Base-by-base conservation (phyloP, 768 basidiomycete genomes). In the Russula brevipes region DNA sequence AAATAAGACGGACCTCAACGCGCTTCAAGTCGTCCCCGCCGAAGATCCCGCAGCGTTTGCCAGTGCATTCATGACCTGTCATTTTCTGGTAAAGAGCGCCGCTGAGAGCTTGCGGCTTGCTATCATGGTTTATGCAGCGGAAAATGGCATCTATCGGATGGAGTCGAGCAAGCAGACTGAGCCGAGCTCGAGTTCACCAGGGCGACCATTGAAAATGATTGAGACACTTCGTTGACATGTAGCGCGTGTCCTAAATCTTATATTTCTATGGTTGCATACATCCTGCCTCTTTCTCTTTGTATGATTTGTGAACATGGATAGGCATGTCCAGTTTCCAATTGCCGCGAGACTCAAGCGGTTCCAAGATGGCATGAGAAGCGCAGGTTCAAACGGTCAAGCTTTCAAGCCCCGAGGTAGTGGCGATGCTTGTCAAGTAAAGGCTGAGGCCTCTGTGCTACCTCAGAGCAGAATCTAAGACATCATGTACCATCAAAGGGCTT, bases 1-100 rank as follows among this genome's bases (percentile, higher is more conserved):
- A 12, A 98, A 98, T 82, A 98, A 99, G 88, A 94, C 91, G 73
- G 96, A 99, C 83, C 86, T 99, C 82, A 94, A 96, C 78, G 95
- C 98, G 73, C 75, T 98, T 70, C 80, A 96, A 66, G 95, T 94
- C 47, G 94, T 98, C 42, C 89, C 96, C 35, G 98, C 96, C 39
- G 96, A 98, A 53, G 96, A 98, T 79, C 96, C 95, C 55, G 96
- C 91, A 81, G 79, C 79, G 12, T 97, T 97, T 75, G 78, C 94
- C 41, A 81, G 94, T 93, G 74, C 73, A 85, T 82, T 57, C 30
- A n/a, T n/a, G 6, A 24, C 17, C 19, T 39, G 38, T 2, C 38
- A 39, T 39, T 39, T 39, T 24, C 24, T 39, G 38, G 8, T 39
- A 10, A 49, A 49, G 11, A 9, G 47, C 30, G 11, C 11, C 24